Percentiles rank a stretch among this genome's conserved stretches.
These are phyloP conservation scores for Kernera saxatilis DNA, from an alignment of 345 rosid genomes.

Conservation along the genomic window DNA sequence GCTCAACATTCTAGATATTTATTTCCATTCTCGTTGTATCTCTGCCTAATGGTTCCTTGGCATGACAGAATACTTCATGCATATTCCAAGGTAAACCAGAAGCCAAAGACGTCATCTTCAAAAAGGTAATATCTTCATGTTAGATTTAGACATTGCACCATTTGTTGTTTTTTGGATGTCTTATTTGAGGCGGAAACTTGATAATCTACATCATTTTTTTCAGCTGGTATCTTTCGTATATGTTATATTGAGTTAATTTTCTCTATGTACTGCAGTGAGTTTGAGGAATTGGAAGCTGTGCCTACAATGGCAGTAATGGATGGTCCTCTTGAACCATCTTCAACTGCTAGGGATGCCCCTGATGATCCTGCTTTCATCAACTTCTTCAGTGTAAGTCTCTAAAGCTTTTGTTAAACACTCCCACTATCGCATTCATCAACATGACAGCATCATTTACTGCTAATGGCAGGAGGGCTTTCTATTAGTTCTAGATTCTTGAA, in stretches of 20 bases:
- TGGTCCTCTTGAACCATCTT: constrained; percentile 82
- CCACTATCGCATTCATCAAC: background rate
- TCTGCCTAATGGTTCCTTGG: background rate
- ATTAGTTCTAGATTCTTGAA: background rate
- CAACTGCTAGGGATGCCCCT: constrained; percentile 48
- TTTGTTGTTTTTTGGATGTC: background rate
- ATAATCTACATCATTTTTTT: background rate
- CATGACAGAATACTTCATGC: constrained; percentile 74
- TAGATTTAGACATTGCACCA: background rate
- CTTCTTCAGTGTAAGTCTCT: constrained; percentile 72
- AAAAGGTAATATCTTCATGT: constrained; percentile 47
- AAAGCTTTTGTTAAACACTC: background rate
- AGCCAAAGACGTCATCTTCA: constrained; percentile 53
- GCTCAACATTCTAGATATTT: background rate
- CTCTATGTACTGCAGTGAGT: constrained; percentile 49
- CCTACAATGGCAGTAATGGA: constrained; percentile 90
- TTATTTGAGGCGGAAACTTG: background rate
- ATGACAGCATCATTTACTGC: background rate
- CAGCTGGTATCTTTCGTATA: background rate
- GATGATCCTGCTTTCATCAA: constrained; percentile 82
- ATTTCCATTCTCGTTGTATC: background rate
- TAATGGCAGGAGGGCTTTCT: background rate
- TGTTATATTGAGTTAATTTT: background rate
- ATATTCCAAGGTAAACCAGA: constrained; percentile 79
- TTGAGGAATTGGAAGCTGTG: constrained; percentile 91